These are phyloP conservation scores for Chaetomiaceae sp. DNA, from an alignment of 2,329 filamentous ascomycete genomes.

Conservation along the genomic window DNA sequence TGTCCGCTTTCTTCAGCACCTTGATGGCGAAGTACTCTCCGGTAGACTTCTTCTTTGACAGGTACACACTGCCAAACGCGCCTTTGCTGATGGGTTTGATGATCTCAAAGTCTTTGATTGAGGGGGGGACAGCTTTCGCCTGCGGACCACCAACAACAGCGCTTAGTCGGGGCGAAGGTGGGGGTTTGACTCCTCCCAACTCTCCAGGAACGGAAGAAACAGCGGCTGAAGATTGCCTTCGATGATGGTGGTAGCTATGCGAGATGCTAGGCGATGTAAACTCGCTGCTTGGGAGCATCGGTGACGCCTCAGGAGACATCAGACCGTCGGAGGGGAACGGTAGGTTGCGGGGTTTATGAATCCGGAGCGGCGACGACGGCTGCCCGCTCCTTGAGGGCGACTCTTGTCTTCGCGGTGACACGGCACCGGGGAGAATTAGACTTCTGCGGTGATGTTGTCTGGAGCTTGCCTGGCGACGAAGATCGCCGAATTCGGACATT, in stretches of 20 bases:
- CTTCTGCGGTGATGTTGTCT: slow-evolving; percentile 83
- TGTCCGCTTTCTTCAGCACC: slow-evolving; percentile 98
- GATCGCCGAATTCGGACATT: slow-evolving; percentile 74
- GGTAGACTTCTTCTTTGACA: slow-evolving; percentile 97
- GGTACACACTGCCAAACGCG: slow-evolving; percentile 94
- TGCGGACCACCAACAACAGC: slow-evolving; percentile 75
- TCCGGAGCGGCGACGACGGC: slow-evolving; percentile 78
- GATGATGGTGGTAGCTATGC: slow-evolving; percentile 48
- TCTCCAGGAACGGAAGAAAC: slow-evolving; percentile 56
- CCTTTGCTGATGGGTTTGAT: slow-evolving; percentile 99
- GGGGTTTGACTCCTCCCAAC: slow-evolving; percentile 55
- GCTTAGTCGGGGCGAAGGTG: slow-evolving; percentile 76
- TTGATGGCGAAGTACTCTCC: slow-evolving; percentile 99
- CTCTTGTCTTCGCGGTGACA: slow-evolving; percentile 78
- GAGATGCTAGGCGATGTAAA: slow-evolving; percentile 68
- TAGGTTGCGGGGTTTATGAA: slow-evolving; percentile 70
- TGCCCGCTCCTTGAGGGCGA: slow-evolving; percentile 70
- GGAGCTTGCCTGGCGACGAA: slow-evolving; percentile 72
- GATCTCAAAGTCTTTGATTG: slow-evolving; percentile 98
- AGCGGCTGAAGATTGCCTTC: slow-evolving; percentile 85
- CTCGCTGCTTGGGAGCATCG: slow-evolving; percentile 77
- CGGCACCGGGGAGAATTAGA: slow-evolving; percentile 71
- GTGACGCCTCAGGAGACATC: slow-evolving; percentile 83
- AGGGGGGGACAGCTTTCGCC: slow-evolving; percentile 83
- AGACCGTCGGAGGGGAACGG: slow-evolving; percentile 59